phyloP scores from a whole-genome alignment of 306 rosid species.

The Vigna reflexopilosa region DNA sequence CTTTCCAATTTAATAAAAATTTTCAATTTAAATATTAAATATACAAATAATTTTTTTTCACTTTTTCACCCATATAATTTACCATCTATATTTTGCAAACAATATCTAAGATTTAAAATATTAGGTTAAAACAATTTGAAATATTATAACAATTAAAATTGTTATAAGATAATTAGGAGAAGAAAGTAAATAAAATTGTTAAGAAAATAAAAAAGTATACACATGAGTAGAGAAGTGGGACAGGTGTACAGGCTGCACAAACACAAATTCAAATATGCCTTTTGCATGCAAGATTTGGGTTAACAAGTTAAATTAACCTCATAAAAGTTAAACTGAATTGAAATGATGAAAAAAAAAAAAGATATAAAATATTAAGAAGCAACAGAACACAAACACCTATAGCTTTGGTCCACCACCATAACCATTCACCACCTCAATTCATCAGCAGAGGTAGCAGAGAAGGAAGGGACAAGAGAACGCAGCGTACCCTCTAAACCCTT shows the following conservation, averaged over 20 bases:
- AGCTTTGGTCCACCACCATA: slow-evolving; percentile 49
- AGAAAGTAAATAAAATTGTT: background rate
- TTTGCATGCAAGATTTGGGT: slow-evolving; percentile 31
- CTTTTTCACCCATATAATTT: too few relatives aligned
- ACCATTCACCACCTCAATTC: slow-evolving; percentile 50
- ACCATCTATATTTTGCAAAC: too few relatives aligned
- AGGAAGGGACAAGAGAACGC: slow-evolving; percentile 8
- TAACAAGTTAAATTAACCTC: slow-evolving; percentile 24
- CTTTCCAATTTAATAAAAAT: too few relatives aligned
- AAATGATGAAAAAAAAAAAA: background rate
- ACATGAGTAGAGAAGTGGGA: background rate
- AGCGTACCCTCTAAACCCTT: slow-evolving; percentile 39
- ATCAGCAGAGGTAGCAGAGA: slow-evolving; percentile 41
- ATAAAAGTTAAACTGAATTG: slow-evolving; percentile 4
- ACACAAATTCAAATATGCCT: slow-evolving; percentile 30
- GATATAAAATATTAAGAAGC: slow-evolving; percentile 12
- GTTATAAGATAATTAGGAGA: background rate
- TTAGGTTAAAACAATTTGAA: too few relatives aligned
- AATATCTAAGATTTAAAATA: too few relatives aligned
- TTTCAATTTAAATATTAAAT: too few relatives aligned
- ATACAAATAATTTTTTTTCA: too few relatives aligned
- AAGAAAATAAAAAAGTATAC: background rate
- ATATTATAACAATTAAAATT: too few relatives aligned
- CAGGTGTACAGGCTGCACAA: background rate
- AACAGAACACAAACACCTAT: slow-evolving; percentile 1